Evolutionary conservation across 495 filamentous ascomycete species (phyloP).

Genomic region (Hapsidospora chrysogenum): DNA sequence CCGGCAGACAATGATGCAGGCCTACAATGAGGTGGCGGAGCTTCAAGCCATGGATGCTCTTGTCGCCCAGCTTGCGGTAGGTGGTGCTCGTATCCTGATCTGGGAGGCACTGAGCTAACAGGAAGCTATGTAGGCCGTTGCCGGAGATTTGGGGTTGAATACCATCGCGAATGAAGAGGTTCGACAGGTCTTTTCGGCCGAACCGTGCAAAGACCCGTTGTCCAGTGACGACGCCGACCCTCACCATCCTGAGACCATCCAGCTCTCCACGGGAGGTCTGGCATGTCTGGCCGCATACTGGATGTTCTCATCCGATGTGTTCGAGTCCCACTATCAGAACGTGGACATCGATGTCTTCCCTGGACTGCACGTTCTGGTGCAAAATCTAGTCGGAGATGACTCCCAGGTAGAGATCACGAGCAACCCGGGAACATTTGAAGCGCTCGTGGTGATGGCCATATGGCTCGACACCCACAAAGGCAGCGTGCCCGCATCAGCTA

Average conservation of each 20-base stretch:
- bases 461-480: constrained; percentile 24
- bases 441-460: constrained; percentile 31
- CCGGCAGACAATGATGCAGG: constrained; percentile 38
- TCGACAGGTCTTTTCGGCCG: constrained; percentile 12
- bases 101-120: background rate
- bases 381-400: constrained; percentile 38
- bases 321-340: constrained; percentile 24
- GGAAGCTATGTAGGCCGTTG: constrained; percentile 37
- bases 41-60: constrained; percentile 49
- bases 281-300: constrained; percentile 44
- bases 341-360: constrained; percentile 45
- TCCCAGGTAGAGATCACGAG: constrained; percentile 16
- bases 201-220: constrained; percentile 16
- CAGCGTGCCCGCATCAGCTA: constrained; percentile 5
- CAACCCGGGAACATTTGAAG: constrained; percentile 25
- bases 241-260: constrained; percentile 39
- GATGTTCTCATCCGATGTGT: constrained; percentile 35
- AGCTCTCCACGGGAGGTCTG: constrained; percentile 54
- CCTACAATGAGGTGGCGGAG: constrained; percentile 44
- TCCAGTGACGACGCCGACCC: constrained; percentile 24
- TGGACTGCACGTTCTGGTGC: constrained; percentile 39
- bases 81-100: no score
- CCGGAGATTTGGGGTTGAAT: constrained; percentile 46
- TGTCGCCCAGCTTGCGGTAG: constrained; percentile 61
- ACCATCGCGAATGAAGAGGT: constrained; percentile 12